Conservation (phyloP, 345 rosid species). For the Citrus australasica region DNA sequence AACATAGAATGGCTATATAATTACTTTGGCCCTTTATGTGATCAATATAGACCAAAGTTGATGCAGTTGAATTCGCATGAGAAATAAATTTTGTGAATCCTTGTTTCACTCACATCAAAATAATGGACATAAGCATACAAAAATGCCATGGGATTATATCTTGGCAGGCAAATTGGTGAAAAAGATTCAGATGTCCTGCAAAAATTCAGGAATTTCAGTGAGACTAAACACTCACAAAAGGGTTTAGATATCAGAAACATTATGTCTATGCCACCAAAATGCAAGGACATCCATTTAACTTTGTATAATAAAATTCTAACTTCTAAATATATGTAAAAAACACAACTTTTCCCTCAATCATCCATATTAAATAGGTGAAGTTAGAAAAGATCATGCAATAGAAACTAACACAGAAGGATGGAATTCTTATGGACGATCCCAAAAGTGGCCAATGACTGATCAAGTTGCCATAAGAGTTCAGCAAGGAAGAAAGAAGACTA, state of each 20-base stretch:
- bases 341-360: not conserved
- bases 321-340: not conserved
- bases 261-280: not conserved
- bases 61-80: not conserved
- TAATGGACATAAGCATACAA: conserved; percentile 91
- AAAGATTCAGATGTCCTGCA: conserved; percentile 98
- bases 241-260: not conserved
- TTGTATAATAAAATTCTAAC: not conserved
- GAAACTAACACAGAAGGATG: not conserved
- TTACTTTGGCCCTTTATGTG: not conserved
- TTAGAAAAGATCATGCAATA: not conserved
- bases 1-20: conserved; percentile 16
- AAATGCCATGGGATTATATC: conserved; percentile 95
- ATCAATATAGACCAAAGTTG: not conserved
- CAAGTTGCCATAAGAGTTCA: not conserved
- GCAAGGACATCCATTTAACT: not conserved
- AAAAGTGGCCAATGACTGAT: not conserved
- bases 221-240: conserved; percentile 1
- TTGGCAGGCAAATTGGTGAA: conserved; percentile 96
- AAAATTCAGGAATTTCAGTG: conserved; percentile 11
- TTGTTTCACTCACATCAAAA: conserved; percentile 75
- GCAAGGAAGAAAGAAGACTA: not conserved
- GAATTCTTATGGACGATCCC: not conserved
- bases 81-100: not conserved
- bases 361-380: not conserved